Evolutionary conservation across 2,329 filamentous ascomycete species (phyloP), one percentile per base, ranked within the genome.

Genomic region (Claviceps fusiformis): DNA sequence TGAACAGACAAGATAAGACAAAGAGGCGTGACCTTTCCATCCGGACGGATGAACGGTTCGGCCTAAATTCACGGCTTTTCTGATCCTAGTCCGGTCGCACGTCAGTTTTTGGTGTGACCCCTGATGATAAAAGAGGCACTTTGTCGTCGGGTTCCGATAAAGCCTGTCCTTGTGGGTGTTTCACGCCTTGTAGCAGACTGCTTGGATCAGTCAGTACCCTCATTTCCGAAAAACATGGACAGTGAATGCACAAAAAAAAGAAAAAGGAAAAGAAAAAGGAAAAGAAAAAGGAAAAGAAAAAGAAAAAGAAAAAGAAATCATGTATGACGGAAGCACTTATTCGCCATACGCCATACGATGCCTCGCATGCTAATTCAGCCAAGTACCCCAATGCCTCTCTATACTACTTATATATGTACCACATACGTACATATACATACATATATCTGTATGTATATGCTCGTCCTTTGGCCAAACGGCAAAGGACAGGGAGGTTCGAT

Each of bases 181-280:
- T 62, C 58, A 59, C 54, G 53, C 53, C 57, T 57, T 54, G 58
- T 57, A 58, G 58, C 57, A 59, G 55, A 45, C 47, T 52, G 39
- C 35, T 39, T 54, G 37, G 41, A 52, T 45, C 52, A 47, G 52
- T 52, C 50, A 33, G 49, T 51, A 51, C 49, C 29, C 24, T 52
- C 37, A 24, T 44, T 33, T 52, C 39, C 37, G 13, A 44, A 39
- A 44, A 31, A 44, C 37, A 52, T 44, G n/a, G 52, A 43, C 17
- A 35, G 31, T 37, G 43, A 27, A 17, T 17, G 10, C 15, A 33
- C 27, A 15, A 27, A 17, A 13, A 46, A 15, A n/a, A n/a, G n/a
- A n/a, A 19, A 19, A 19, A 19, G 19, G 1, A 19, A 19, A 19
- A 19, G 19, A 1, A 19, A 19, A 19, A 19, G 19, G 19, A 19